Evolutionary conservation across 768 basidiomycete species (phyloP).

Genomic region (Naganishia randhawae): DNA sequence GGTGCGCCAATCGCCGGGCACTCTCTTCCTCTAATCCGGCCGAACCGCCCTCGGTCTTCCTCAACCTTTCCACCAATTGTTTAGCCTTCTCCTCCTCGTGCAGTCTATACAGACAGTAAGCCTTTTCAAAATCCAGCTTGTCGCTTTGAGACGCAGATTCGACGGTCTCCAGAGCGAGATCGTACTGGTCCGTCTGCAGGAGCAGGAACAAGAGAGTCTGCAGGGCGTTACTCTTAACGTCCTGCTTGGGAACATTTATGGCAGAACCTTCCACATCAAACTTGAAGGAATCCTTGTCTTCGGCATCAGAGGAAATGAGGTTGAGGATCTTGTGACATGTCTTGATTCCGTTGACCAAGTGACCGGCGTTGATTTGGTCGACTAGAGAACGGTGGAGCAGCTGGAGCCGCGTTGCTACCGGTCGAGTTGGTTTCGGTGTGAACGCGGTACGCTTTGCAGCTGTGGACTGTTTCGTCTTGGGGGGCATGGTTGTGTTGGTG

Average conservation of each 20-base stretch:
- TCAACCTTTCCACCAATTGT: conserved; percentile 53
- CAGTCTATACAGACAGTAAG: conserved; percentile 81
- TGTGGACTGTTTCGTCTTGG: conserved; percentile 1
- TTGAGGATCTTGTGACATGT: conserved; percentile 76
- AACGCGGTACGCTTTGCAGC: conserved; percentile 6
- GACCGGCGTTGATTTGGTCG: conserved; percentile 84
- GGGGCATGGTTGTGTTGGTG: not conserved
- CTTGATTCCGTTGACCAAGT: conserved; percentile 78
- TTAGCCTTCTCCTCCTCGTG: conserved; percentile 69
- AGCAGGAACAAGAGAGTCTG: conserved; percentile 83
- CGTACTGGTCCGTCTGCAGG: conserved; percentile 79
- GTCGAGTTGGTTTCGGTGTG: conserved; percentile 35
- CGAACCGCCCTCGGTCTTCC: conserved; percentile 28
- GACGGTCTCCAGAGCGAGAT: conserved; percentile 64
- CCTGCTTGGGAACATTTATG: conserved; percentile 56
- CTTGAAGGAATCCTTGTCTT: not conserved
- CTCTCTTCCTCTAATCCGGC: conserved; percentile 53
- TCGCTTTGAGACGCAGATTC: conserved; percentile 39
- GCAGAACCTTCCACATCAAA: conserved; percentile 2
- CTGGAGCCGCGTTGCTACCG: conserved; percentile 40
- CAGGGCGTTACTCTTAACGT: conserved; percentile 52
- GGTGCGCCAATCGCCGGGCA: conserved; percentile 63
- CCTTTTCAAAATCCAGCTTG: conserved; percentile 62
- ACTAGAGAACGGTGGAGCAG: conserved; percentile 57
- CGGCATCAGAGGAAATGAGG: not conserved